Base-by-base conservation (phyloP, 768 basidiomycete genomes). In the Boletus sp. region DNA sequence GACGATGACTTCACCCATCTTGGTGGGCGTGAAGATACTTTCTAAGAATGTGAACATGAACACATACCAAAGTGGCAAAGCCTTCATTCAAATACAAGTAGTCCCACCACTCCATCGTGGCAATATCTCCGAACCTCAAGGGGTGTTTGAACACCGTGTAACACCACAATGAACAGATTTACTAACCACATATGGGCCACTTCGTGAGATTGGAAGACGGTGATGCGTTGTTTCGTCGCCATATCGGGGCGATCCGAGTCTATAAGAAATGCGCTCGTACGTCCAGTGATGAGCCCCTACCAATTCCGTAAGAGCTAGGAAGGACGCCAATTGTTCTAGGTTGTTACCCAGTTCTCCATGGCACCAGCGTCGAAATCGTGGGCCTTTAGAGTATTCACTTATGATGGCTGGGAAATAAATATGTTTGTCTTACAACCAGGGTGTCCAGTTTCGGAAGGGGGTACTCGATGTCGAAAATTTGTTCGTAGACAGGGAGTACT, bases 381-480 rank as follows among this genome's bases (percentile, higher is more conserved):
- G 5, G 86, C 94, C 81, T 84, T 70, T 32, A 51, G 28, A 41
- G 37, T 3, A 44, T 55, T 47, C 42, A 48, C 7, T 30, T 1
- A 36, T 42, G 29, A 24, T 28, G 29, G 17, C 6, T 36, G n/a
- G 12, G 40, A 54, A 18, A 41, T 35, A 32, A 52, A 39, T 17
- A 28, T 15, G 12, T 32, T 20, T 18, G 20, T 72, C 84, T 56
- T 69, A 85, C 87, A 55, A 93, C 91, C 14, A 98, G 79, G 2
- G 94, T 95, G 67, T 98, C 96, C 44, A 98, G 81, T 77, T 98
- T 98, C 6, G 94, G 92, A 29, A 98, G 80, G 24, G 95, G 93
- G 71, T 88, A 98, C 56, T 89, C 89, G 61, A 98, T 86, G 62
- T 95, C 87, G 68, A 98, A 98, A 54, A 96, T 81, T 68, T 88